These are phyloP conservation scores for Phytopythium vexans DNA, from an alignment of 352 stramenopile genomes.

Conservation along the genomic window DNA sequence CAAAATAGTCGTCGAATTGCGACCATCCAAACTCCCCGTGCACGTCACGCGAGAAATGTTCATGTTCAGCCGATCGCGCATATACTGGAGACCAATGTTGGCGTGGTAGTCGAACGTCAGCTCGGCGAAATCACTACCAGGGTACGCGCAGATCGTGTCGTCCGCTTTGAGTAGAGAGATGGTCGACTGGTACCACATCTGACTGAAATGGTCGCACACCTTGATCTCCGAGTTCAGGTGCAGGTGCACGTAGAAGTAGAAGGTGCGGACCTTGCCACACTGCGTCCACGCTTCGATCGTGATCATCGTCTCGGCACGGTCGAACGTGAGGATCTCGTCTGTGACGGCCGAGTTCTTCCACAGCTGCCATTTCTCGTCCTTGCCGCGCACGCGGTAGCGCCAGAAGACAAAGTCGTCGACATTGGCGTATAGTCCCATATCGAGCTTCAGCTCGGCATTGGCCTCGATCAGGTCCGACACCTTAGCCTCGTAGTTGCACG, in stretches of 20 bases:
- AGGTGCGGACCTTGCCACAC: conserved; percentile 43
- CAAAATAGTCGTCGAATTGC: not conserved
- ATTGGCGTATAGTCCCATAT: conserved; percentile 1
- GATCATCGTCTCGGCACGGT: conserved; percentile 39
- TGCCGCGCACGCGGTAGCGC: conserved; percentile 48
- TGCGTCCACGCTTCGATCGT: conserved; percentile 62
- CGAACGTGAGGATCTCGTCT: conserved; percentile 30
- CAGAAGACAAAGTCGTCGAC: conserved; percentile 53
- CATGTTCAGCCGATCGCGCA: conserved; percentile 27
- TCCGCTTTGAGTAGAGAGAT: conserved; percentile 26
- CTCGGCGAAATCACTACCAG: conserved; percentile 58
- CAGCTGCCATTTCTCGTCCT: conserved; percentile 33
- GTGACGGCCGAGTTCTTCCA: conserved; percentile 30
- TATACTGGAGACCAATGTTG: conserved; percentile 36
- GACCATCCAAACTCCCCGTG: no score
- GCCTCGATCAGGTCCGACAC: conserved; percentile 38
- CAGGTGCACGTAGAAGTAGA: conserved; percentile 50
- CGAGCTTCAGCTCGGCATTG: conserved; percentile 18
- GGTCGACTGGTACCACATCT: conserved; percentile 67
- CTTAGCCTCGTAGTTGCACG: conserved; percentile 30
- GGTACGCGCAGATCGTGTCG: conserved; percentile 41
- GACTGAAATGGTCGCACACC: conserved; percentile 47
- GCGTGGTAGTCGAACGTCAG: conserved; percentile 64
- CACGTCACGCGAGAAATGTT: conserved; percentile 28
- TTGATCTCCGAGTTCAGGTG: conserved; percentile 41